These are phyloP conservation scores for Fonsecaea erecta DNA, from an alignment of 2,329 filamentous ascomycete genomes.

Conservation along the genomic window DNA sequence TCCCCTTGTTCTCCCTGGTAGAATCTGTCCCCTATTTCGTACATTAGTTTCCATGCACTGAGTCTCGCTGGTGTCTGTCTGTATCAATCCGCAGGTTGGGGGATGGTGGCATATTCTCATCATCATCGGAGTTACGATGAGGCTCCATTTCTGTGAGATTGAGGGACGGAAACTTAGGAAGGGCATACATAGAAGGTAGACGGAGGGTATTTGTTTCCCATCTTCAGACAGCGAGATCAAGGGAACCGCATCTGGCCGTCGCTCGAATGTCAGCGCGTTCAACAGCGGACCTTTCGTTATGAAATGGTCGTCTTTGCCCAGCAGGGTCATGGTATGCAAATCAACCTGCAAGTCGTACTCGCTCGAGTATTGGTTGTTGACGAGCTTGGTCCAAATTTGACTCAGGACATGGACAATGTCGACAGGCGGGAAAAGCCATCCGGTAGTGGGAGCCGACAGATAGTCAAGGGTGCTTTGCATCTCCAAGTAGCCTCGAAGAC, in stretches of 20 bases:
- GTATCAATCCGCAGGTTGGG: not conserved
- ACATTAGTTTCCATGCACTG: not conserved
- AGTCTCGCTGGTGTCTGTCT: too few relatives aligned
- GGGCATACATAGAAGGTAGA: not conserved
- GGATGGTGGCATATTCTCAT: not conserved
- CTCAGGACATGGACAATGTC: constrained; percentile 56
- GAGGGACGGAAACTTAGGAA: too few relatives aligned
- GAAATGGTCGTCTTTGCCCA: constrained; percentile 66
- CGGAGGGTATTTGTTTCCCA: not conserved
- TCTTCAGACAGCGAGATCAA: constrained; percentile 7
- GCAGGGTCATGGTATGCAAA: constrained; percentile 58
- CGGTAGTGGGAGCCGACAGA: constrained; percentile 56
- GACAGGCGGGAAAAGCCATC: constrained; percentile 54
- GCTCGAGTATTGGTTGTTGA: constrained; percentile 50
- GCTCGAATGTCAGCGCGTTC: constrained; percentile 56
- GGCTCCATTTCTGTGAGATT: not conserved
- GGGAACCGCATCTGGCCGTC: constrained; percentile 32
- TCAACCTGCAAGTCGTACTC: constrained; percentile 61
- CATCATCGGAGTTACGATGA: not conserved
- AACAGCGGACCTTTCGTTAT: constrained; percentile 39
- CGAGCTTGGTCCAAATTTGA: constrained; percentile 50
- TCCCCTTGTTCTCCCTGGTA: not conserved
- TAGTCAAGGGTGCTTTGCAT: constrained; percentile 56
- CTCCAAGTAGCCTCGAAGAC: constrained; percentile 45
- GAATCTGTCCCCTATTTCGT: not conserved